Evolutionary conservation across 495 filamentous ascomycete species (phyloP).

Genomic region (Hypoxylon rickii): DNA sequence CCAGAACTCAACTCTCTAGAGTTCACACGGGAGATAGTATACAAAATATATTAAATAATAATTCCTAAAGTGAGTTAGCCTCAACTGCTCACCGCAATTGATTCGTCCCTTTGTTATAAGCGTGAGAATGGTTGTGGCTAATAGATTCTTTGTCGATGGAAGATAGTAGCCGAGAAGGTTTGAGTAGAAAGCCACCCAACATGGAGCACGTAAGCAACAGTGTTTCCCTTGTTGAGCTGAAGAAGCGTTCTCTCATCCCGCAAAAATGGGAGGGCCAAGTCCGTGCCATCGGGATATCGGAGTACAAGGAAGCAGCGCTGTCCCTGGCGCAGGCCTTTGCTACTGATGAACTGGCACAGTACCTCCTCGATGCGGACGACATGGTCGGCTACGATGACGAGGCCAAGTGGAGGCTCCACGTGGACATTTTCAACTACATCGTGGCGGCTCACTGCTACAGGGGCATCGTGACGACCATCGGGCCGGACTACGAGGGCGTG

Average conservation of each 20-base stretch:
- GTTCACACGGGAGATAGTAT: constrained; percentile 71
- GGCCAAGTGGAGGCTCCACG: constrained; percentile 73
- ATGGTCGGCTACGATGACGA: constrained; percentile 61
- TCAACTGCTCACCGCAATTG: constrained; percentile 1
- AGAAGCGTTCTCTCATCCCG: constrained; percentile 54
- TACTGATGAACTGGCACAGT: constrained; percentile 71
- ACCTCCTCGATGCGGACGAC: constrained; percentile 71
- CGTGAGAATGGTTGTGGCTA: constrained; percentile 12
- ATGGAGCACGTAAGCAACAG: constrained; percentile 48
- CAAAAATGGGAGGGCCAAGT: constrained; percentile 54
- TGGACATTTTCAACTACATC: constrained; percentile 73
- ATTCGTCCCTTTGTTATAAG: background rate
- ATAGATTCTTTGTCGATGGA: background rate
- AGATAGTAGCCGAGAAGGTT: constrained; percentile 13
- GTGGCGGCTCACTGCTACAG: constrained; percentile 71
- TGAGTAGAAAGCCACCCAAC: constrained; percentile 36
- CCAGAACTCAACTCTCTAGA: constrained; percentile 73
- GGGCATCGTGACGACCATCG: constrained; percentile 72
- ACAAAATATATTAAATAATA: constrained; percentile 54
- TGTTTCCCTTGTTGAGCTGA: constrained; percentile 46
- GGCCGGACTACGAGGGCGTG: constrained; percentile 73
- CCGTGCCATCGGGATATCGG: constrained; percentile 61
- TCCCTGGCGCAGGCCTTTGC: constrained; percentile 77
- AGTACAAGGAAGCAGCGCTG: constrained; percentile 68
- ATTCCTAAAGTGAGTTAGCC: constrained; percentile 39